phyloP scores from a whole-genome alignment of 805 yeast genomes.

The Tetrapisispora arboricola region DNA sequence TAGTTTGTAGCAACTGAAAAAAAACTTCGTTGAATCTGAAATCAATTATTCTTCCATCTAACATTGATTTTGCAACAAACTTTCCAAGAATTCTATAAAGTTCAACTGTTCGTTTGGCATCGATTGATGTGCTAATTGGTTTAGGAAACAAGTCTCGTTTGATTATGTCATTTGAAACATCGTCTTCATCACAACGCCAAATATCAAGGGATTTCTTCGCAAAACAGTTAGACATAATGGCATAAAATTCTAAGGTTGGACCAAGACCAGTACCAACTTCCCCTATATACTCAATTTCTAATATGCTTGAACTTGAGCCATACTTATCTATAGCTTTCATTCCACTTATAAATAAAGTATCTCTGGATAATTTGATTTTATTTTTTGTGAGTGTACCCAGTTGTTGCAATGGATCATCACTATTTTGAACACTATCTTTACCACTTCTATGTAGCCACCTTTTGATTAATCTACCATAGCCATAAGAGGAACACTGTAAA shows the following conservation, averaged over 20 bases:
- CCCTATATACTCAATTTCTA: constrained; percentile 79
- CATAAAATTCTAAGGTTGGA: constrained; percentile 88
- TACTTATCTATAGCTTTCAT: constrained; percentile 64
- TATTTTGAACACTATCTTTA: constrained; percentile 25
- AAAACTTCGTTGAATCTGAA: constrained; percentile 65
- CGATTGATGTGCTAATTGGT: constrained; percentile 37
- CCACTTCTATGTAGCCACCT: constrained; percentile 55
- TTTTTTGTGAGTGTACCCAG: constrained; percentile 71
- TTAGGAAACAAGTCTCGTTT: constrained; percentile 62
- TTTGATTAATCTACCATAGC: constrained; percentile 72
- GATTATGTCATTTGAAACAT: constrained; percentile 33
- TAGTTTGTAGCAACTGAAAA: constrained; percentile 44
- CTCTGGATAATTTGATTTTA: constrained; percentile 68
- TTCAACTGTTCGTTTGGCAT: constrained; percentile 36
- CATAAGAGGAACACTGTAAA: constrained; percentile 81
- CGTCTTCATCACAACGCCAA: constrained; percentile 43
- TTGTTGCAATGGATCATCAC: constrained; percentile 28
- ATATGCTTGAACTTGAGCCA: constrained; percentile 67
- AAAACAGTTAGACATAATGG: constrained; percentile 70
- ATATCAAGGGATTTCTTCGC: constrained; percentile 43
- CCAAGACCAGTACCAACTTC: constrained; percentile 97
- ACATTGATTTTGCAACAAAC: constrained; percentile 74
- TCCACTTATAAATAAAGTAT: constrained; percentile 63
- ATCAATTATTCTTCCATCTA: constrained; percentile 84
- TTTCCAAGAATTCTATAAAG: constrained; percentile 64